Evolutionary conservation across 257 asterid species (phyloP).

Genomic region (Galeopsis tetrahit): DNA sequence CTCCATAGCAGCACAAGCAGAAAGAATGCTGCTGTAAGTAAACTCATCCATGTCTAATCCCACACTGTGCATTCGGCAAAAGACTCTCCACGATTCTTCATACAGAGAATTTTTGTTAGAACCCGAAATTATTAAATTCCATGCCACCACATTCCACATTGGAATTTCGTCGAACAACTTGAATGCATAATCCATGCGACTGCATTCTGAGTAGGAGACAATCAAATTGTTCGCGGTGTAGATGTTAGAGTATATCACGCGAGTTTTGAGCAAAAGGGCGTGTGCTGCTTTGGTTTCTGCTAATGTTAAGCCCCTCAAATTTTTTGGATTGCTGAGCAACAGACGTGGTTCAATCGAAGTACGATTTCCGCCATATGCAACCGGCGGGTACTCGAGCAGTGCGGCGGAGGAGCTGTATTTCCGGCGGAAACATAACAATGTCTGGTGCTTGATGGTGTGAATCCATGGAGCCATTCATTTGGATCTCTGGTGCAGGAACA

Average conservation of each 20-base stretch:
- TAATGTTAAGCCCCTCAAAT: conserved; percentile 42
- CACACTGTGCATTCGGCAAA: conserved; percentile 49
- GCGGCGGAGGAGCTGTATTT: conserved; percentile 43
- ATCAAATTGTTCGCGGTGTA: conserved; percentile 56
- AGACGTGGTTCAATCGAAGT: conserved; percentile 34
- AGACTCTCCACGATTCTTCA: conserved; percentile 60
- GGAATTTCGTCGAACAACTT: conserved; percentile 72
- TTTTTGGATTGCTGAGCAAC: conserved; percentile 41
- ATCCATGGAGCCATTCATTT: conserved; percentile 47
- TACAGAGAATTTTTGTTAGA: conserved; percentile 55
- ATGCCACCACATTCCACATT: conserved; percentile 48
- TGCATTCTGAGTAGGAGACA: conserved; percentile 41
- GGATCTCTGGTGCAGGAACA: conserved; percentile 16
- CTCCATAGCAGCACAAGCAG: conserved; percentile 59
- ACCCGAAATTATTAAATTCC: conserved; percentile 71
- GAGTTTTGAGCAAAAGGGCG: conserved; percentile 48
- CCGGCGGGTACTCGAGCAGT: conserved; percentile 30
- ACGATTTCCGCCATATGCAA: conserved; percentile 27
- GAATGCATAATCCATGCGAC: conserved; percentile 50
- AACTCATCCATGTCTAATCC: conserved; percentile 56
- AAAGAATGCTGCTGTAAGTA: conserved; percentile 64
- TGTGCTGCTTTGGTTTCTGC: conserved; percentile 53
- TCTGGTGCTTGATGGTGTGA: conserved; percentile 33
- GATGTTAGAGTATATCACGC: conserved; percentile 33
- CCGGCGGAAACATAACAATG: conserved; percentile 24